A percentile compares a stretch with the other conserved stretches of the same genome.
phyloP scores from a whole-genome alignment of 768 basidiomycete genomes.

The Mycena galopus region DNA sequence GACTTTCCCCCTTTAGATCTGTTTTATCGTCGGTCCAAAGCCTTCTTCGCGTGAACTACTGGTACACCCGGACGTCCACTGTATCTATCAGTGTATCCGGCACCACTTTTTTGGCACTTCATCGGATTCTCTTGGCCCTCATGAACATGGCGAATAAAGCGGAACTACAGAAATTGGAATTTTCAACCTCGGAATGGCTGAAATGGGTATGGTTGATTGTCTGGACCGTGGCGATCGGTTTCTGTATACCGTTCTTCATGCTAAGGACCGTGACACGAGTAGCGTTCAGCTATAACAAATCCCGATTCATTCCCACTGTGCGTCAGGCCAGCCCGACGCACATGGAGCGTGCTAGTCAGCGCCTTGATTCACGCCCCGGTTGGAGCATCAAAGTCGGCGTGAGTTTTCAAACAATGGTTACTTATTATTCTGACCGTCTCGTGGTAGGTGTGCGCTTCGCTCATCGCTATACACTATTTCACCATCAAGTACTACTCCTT shows the following conservation, averaged over 20 bases:
- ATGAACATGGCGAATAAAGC: conserved; percentile 1
- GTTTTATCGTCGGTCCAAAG: conserved; percentile 25
- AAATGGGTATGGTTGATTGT: conserved; percentile 15
- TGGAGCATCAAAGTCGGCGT: conserved; percentile 28
- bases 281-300: neutral
- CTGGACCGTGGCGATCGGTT: neutral
- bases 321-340: conserved; percentile 20
- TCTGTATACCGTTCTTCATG: conserved; percentile 20
- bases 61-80: conserved; percentile 51
- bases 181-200: neutral
- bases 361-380: conserved; percentile 25
- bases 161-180: neutral
- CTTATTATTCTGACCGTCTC: neutral
- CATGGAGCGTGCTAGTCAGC: conserved; percentile 30
- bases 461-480: conserved; percentile 13
- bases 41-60: conserved; percentile 47
- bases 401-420: neutral
- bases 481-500: conserved; percentile 12
- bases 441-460: conserved; percentile 17
- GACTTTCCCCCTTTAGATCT: conserved; percentile 30
- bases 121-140: conserved; percentile 14
- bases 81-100: conserved; percentile 48
- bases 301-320: neutral
- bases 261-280: conserved; percentile 20
- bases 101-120: conserved; percentile 39